phyloP scores from a whole-genome alignment of 352 stramenopile species.

The Phytophthora crassamura region DNA sequence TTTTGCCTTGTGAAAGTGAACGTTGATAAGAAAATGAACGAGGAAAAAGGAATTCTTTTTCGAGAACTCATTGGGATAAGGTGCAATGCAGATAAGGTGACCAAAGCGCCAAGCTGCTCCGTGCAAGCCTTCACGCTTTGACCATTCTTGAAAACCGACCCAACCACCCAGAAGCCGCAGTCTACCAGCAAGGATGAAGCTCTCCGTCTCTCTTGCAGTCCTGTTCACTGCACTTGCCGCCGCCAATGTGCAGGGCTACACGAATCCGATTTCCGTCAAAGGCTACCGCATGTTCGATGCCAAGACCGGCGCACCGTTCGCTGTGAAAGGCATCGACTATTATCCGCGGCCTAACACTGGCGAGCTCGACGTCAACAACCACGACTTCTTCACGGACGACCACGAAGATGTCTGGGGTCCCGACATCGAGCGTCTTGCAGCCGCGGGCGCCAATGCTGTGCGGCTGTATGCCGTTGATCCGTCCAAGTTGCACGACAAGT shows the following conservation, averaged over 20 bases:
- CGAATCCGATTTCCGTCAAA: slow-evolving; percentile 60
- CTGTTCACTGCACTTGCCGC: slow-evolving; percentile 15
- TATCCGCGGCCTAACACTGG: slow-evolving; percentile 87
- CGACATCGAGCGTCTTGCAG: slow-evolving; percentile 71
- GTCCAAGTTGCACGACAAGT: slow-evolving; percentile 81
- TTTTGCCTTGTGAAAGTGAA: not conserved
- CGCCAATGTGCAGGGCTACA: slow-evolving; percentile 27
- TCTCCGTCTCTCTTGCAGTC: slow-evolving; percentile 15
- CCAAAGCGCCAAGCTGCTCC: too few species aligned
- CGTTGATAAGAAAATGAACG: slow-evolving; percentile 16
- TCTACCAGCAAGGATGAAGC: slow-evolving; percentile 21
- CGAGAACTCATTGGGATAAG: too few species aligned
- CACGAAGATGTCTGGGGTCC: slow-evolving; percentile 66
- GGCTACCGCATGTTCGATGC: slow-evolving; percentile 81
- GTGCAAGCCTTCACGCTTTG: too few species aligned
- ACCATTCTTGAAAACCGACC: slow-evolving; percentile 28
- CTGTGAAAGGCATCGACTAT: slow-evolving; percentile 85
- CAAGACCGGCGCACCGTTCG: slow-evolving; percentile 67
- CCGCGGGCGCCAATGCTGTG: slow-evolving; percentile 77
- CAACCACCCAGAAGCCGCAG: slow-evolving; percentile 3
- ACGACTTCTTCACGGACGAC: slow-evolving; percentile 89
- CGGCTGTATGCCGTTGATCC: slow-evolving; percentile 87
- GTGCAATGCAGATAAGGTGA: too few species aligned
- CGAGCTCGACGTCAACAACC: slow-evolving; percentile 67
- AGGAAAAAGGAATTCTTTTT: not conserved